Conservation (phyloP, 345 rosid genomes). For the Syzygium grande region DNA sequence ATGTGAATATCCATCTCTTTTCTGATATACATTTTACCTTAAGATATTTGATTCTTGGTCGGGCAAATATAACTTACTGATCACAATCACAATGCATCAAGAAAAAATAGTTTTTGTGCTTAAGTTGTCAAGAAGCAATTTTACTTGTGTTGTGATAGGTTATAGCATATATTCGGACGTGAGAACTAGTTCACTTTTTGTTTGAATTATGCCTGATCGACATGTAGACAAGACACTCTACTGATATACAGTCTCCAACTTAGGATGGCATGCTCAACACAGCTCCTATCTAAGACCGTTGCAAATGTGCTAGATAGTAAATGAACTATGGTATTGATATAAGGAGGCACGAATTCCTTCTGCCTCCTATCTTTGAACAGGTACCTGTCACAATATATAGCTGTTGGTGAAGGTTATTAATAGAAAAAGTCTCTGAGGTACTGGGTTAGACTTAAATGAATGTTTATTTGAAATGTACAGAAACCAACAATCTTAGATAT, state of each 20-base stretch:
- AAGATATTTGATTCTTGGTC: background rate
- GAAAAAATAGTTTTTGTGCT: background rate
- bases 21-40: background rate
- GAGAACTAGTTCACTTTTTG: background rate
- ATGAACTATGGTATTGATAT: background rate
- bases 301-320: background rate
- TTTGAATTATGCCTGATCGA: background rate
- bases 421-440: background rate
- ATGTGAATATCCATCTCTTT: slow-evolving; percentile 1
- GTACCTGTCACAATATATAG: background rate
- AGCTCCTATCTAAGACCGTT: background rate
- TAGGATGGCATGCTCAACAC: background rate
- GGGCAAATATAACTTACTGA: background rate
- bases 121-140: background rate
- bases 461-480: background rate
- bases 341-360: background rate
- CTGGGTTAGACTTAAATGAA: background rate
- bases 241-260: background rate
- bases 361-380: background rate
- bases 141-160: background rate
- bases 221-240: background rate
- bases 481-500: background rate
- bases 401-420: background rate
- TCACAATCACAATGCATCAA: background rate
- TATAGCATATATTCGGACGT: background rate